These are phyloP conservation scores for Nemania sp. DNA, from an alignment of 2,329 filamentous ascomycete genomes.

Conservation along the genomic window DNA sequence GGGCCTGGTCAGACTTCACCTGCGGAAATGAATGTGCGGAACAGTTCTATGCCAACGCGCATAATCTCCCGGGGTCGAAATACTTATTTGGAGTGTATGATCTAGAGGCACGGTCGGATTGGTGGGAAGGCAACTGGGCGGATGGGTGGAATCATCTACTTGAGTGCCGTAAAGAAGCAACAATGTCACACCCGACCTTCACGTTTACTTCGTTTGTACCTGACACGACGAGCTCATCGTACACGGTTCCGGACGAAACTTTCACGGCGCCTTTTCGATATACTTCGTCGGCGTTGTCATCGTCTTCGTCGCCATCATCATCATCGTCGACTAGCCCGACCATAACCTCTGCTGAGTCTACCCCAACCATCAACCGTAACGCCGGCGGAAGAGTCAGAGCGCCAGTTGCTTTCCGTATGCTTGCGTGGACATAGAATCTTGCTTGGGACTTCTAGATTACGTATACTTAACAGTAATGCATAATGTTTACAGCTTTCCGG, in stretches of 20 bases:
- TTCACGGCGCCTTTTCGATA: background rate
- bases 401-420: conserved; percentile 8
- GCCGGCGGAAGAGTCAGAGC: conserved; percentile 7
- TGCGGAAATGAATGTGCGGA: conserved; percentile 47
- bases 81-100: conserved; percentile 46
- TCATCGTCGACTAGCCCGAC: background rate
- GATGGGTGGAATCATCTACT: conserved; percentile 45
- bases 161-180: conserved; percentile 10
- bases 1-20: conserved; percentile 42
- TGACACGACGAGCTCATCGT: conserved; percentile 8
- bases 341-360: background rate
- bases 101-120: conserved; percentile 42
- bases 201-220: background rate
- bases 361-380: background rate
- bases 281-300: background rate
- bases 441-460: background rate
- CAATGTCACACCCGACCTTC: background rate
- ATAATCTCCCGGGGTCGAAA: conserved; percentile 46
- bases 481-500: background rate
- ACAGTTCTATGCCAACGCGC: conserved; percentile 47
- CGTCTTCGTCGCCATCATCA: background rate
- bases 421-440: background rate
- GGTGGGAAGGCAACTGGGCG: conserved; percentile 45
- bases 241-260: conserved; percentile 7
- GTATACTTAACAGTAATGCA: background rate